These are phyloP conservation scores for Penicillium sp. DNA, from an alignment of 2,329 filamentous ascomycete species.

Conservation along the genomic window DNA sequence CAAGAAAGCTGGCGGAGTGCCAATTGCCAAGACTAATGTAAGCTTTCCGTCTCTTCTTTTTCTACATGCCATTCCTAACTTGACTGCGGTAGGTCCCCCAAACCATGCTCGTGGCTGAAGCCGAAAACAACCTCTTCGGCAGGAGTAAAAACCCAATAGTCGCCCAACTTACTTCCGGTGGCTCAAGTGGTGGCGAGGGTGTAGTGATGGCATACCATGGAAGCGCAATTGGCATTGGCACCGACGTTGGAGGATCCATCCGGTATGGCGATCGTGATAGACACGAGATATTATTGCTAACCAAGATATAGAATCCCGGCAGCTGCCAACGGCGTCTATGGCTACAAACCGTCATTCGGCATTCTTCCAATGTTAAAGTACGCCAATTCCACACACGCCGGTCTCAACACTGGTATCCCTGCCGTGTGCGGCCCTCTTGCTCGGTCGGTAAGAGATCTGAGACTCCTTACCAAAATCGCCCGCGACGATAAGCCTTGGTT, in stretches of 20 bases:
- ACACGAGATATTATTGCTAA: neutral
- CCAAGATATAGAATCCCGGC: conserved; percentile 15
- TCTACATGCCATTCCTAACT: neutral
- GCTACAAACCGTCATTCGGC: conserved; percentile 40
- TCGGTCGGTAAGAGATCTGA: neutral
- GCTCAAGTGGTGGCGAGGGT: conserved; percentile 63
- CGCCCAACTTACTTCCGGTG: conserved; percentile 57
- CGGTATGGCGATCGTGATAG: neutral
- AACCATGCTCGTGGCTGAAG: conserved; percentile 62
- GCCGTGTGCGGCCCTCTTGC: conserved; percentile 31
- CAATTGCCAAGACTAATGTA: conserved; percentile 54
- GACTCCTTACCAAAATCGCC: neutral
- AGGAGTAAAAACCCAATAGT: conserved; percentile 62
- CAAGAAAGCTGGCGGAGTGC: conserved; percentile 41
- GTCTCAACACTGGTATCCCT: conserved; percentile 29
- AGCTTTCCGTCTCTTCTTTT: neutral
- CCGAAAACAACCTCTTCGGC: conserved; percentile 59
- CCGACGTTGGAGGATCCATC: conserved; percentile 50
- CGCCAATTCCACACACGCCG: conserved; percentile 41
- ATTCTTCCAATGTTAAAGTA: conserved; percentile 49
- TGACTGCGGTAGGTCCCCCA: conserved; percentile 40
- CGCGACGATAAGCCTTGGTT: neutral
- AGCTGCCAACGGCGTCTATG: conserved; percentile 37
- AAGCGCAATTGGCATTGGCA: conserved; percentile 57
- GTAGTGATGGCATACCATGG: conserved; percentile 58